These are phyloP conservation scores for Trichoderma virens DNA, from an alignment of 495 filamentous ascomycete genomes.

Conservation along the genomic window DNA sequence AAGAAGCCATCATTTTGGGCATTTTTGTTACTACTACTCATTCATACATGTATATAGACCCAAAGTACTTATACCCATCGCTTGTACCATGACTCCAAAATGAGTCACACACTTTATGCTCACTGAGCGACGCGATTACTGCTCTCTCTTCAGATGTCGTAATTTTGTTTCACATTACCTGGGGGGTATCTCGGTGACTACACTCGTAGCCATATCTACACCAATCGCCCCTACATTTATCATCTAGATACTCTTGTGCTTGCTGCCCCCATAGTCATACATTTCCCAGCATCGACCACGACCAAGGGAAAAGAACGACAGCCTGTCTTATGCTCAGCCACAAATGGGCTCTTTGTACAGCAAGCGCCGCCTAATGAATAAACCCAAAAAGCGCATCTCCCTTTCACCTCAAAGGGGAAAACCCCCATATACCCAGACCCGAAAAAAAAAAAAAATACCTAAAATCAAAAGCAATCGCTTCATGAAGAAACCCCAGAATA, in stretches of 20 bases:
- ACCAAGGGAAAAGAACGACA: not conserved
- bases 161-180: not conserved
- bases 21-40: not conserved
- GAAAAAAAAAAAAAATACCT: not conserved
- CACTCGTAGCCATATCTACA: not conserved
- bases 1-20: not conserved
- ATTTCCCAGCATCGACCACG: not conserved
- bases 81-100: not conserved
- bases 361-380: constrained; percentile 2
- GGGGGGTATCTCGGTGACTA: not conserved
- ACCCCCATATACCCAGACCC: not conserved
- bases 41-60: not conserved
- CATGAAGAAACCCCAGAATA: not conserved
- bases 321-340: not conserved
- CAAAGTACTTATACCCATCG: not conserved
- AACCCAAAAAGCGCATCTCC: not conserved
- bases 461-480: not conserved
- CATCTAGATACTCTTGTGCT: not conserved
- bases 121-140: not conserved
- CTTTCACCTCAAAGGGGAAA: not conserved
- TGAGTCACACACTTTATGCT: not conserved
- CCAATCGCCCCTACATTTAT: not conserved
- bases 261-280: not conserved
- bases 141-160: not conserved
- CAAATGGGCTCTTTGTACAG: not conserved